Evolutionary conservation across 345 rosid genomes (phyloP).

Genomic region (Crucihimalaya himalaica): DNA sequence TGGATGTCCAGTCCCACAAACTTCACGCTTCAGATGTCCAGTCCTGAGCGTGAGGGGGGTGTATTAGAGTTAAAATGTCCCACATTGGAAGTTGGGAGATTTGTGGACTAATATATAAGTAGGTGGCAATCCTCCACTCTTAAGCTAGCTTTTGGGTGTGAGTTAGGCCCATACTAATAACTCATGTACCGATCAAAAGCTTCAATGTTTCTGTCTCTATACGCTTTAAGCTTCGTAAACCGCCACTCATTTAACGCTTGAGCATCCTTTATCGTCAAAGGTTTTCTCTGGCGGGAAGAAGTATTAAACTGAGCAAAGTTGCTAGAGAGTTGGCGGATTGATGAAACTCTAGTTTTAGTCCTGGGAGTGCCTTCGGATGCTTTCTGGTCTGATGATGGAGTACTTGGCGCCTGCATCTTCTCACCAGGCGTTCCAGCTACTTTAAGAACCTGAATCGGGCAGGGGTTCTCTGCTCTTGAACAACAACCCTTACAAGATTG

Average conservation of each 20-base stretch:
- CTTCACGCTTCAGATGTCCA: too few relatives aligned
- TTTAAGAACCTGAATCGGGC: conserved; percentile 95
- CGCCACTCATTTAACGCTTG: conserved; percentile 88
- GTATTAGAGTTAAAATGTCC: too few relatives aligned
- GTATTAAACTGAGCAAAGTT: conserved; percentile 85
- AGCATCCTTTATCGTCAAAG: conserved; percentile 89
- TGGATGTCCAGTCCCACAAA: too few relatives aligned
- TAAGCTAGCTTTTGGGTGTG: too few relatives aligned
- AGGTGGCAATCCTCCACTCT: too few relatives aligned
- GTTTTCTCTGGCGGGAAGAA: conserved; percentile 73
- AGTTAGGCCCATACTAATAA: too few relatives aligned
- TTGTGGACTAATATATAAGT: too few relatives aligned
- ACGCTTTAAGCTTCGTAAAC: conserved; percentile 80
- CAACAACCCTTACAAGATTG: conserved; percentile 97
- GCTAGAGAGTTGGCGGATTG: conserved; percentile 82
- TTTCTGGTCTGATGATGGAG: conserved; percentile 70
- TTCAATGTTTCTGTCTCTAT: conserved; percentile 66
- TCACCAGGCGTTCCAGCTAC: conserved; percentile 69
- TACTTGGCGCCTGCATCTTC: conserved; percentile 62
- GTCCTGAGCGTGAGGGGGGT: too few relatives aligned
- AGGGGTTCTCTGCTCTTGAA: conserved; percentile 90
- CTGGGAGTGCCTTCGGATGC: conserved; percentile 73
- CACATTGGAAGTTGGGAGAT: too few relatives aligned
- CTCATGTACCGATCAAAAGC: conserved; percentile 84
- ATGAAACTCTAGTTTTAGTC: conserved; percentile 62